Evolutionary conservation across 2,329 filamentous ascomycete species (phyloP).

Genomic region (Zymoseptoria brevis): DNA sequence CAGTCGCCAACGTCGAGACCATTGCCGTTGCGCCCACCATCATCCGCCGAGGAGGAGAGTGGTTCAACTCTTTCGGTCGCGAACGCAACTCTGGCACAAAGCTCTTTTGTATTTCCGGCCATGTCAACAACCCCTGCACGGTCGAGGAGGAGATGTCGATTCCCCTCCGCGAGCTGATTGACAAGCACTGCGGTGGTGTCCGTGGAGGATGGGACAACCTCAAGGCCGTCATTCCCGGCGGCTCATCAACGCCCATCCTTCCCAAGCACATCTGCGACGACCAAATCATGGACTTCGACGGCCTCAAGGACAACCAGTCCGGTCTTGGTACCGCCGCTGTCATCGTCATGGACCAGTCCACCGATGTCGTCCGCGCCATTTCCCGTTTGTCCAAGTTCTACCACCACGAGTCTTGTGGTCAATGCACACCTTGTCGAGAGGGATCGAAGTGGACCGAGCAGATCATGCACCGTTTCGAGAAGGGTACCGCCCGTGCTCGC

Average conservation of each 20-base stretch:
- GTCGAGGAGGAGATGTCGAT: conserved; percentile 99
- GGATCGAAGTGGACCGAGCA: conserved; percentile 98
- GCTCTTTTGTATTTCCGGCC: conserved; percentile 95
- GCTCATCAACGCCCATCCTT: conserved; percentile 91
- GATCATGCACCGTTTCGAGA: conserved; percentile 96
- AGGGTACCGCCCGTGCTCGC: conserved; percentile 75
- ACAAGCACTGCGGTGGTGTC: conserved; percentile 96
- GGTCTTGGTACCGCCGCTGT: conserved; percentile 95
- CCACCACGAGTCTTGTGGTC: conserved; percentile 94
- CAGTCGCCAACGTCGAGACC: conserved; percentile 97
- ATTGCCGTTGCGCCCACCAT: conserved; percentile 93
- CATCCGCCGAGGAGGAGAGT: conserved; percentile 79
- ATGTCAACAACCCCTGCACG: conserved; percentile 97
- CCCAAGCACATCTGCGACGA: conserved; percentile 86
- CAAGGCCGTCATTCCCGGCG: conserved; percentile 87
- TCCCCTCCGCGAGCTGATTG: conserved; percentile 87
- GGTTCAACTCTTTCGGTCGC: conserved; percentile 91
- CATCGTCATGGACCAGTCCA: conserved; percentile 98
- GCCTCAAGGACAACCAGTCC: conserved; percentile 93
- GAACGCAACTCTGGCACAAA: conserved; percentile 97
- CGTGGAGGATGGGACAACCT: conserved; percentile 97
- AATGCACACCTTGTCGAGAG: conserved; percentile 99
- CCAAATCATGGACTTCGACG: conserved; percentile 98
- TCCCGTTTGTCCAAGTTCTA: conserved; percentile 92
- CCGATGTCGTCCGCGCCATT: conserved; percentile 91